A percentile compares a stretch with the other conserved stretches of the same genome.
These are phyloP conservation scores for Colletotrichum falcatum DNA, from an alignment of 2,329 filamentous ascomycete species.

Conservation along the genomic window DNA sequence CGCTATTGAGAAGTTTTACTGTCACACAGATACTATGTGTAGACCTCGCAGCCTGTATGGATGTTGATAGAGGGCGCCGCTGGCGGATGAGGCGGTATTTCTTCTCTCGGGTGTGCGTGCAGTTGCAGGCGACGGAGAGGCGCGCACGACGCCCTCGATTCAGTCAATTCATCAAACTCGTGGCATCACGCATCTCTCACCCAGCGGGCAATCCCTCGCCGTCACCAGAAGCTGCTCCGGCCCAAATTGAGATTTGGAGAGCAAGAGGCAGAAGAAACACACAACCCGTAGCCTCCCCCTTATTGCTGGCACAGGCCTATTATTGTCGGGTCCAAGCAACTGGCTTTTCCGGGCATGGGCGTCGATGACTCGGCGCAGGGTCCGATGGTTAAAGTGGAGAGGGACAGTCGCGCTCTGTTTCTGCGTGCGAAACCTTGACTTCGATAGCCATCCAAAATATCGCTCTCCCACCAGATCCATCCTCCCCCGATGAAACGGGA, in stretches of 20 bases:
- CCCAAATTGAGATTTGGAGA: neutral
- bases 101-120: neutral
- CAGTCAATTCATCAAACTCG: neutral
- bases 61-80: neutral
- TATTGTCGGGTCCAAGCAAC: neutral
- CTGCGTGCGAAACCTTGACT: neutral
- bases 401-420: neutral
- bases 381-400: neutral
- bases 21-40: neutral
- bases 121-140: neutral
- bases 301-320: neutral
- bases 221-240: neutral
- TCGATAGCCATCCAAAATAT: slow-evolving; percentile 4
- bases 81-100: neutral
- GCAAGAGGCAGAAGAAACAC: neutral
- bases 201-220: neutral
- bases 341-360: slow-evolving; percentile 12
- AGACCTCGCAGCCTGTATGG: no score
- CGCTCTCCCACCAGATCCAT: neutral
- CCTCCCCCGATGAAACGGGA: slow-evolving; percentile 19
- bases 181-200: neutral
- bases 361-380: slow-evolving; percentile 27
- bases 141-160: neutral
- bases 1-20: neutral
- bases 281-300: neutral